A percentile compares a stretch with the other conserved stretches of the same genome.
These are phyloP conservation scores for Nakazawaea ishiwadae DNA, from an alignment of 805 yeast genomes.

Conservation along the genomic window DNA sequence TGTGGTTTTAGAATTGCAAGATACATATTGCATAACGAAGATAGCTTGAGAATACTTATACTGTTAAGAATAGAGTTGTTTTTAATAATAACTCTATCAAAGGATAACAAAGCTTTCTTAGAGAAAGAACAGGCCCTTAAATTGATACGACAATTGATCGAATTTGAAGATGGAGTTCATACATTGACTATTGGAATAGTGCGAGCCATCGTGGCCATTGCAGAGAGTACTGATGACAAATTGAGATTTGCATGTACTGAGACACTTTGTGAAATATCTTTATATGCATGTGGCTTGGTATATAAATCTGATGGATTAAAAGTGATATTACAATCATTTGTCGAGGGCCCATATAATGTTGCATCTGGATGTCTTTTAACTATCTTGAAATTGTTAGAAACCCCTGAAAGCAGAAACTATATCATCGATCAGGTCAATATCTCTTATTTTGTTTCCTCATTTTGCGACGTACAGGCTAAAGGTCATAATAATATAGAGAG, in stretches of 20 bases:
- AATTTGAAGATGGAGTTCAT: constrained; percentile 45
- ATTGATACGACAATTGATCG: constrained; percentile 58
- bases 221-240: constrained; percentile 50
- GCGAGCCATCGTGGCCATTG: constrained; percentile 59
- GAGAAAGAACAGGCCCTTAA: constrained; percentile 80
- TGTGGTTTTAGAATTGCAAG: constrained; percentile 75
- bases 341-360: constrained; percentile 49
- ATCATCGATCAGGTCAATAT: constrained; percentile 61
- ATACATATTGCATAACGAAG: constrained; percentile 49
- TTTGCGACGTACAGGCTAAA: constrained; percentile 55
- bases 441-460: constrained; percentile 59
- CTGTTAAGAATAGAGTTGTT: constrained; percentile 56
- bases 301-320: constrained; percentile 41
- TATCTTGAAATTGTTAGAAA: constrained; percentile 47
- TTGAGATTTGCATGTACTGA: constrained; percentile 47
- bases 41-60: constrained; percentile 50
- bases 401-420: constrained; percentile 45
- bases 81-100: constrained; percentile 59
- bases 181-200: constrained; percentile 59
- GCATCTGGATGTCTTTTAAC: constrained; percentile 28
- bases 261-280: constrained; percentile 45
- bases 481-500: constrained; percentile 46
- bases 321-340: constrained; percentile 38
- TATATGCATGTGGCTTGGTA: constrained; percentile 38
- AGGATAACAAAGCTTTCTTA: constrained; percentile 44